Conservation (phyloP, 225 moss, liverwort and hornwort genomes). For the Straminergon stramineum region DNA sequence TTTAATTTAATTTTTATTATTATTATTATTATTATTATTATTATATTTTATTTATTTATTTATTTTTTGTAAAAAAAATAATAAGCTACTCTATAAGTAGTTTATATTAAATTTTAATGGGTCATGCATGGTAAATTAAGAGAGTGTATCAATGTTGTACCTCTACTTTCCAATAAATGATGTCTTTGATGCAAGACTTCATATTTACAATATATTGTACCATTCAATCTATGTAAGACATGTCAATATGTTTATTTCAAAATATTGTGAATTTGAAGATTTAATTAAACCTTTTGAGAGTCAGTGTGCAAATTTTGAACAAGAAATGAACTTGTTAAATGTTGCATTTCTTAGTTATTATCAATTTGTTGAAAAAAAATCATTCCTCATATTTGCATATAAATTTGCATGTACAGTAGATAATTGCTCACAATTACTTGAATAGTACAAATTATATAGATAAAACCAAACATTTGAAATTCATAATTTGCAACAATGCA, state of each 20-base stretch:
- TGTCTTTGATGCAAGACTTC: neutral
- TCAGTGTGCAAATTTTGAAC: neutral
- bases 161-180: neutral
- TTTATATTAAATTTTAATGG: neutral
- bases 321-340: fast-evolving
- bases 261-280: neutral
- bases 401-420: neutral
- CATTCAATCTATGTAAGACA: neutral
- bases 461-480: neutral
- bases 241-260: neutral
- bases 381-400: neutral
- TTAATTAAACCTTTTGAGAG: neutral
- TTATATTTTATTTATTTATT: no score
- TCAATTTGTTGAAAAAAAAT: neutral
- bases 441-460: no score
- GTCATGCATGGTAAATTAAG: neutral
- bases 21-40: no score
- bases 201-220: no score
- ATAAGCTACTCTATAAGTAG: no score
- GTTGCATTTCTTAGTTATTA: neutral
- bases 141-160: neutral
- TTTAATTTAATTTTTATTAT: no score
- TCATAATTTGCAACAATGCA: no score
- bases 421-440: neutral
- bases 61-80: fast-evolving